phyloP scores from a whole-genome alignment of 2,329 filamentous ascomycete species.

The Colletotrichum brevisporum region DNA sequence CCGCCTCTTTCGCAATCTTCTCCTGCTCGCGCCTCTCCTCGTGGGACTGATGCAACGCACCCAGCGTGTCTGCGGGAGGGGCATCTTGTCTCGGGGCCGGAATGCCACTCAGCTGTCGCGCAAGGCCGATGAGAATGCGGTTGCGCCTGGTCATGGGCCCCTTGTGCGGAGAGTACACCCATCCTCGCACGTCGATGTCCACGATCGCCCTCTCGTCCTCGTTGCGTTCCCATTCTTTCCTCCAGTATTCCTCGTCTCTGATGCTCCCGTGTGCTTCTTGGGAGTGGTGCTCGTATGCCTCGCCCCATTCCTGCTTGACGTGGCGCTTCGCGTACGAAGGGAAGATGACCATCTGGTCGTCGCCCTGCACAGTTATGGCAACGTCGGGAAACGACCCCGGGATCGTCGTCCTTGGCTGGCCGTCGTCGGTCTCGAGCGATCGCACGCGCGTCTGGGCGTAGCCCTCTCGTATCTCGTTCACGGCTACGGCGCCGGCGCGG shows the following conservation, averaged over 20 bases:
- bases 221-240: constrained; percentile 81
- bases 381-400: constrained; percentile 88
- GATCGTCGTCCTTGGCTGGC: constrained; percentile 62
- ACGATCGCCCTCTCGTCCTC: constrained; percentile 89
- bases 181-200: constrained; percentile 94
- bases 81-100: constrained; percentile 71
- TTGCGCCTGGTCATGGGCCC: constrained; percentile 91
- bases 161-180: constrained; percentile 90
- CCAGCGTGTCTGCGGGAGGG: constrained; percentile 42
- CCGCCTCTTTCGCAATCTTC: constrained; percentile 80
- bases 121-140: constrained; percentile 86
- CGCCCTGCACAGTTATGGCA: constrained; percentile 82
- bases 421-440: constrained; percentile 51
- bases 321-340: constrained; percentile 91
- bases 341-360: constrained; percentile 95
- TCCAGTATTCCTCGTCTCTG: constrained; percentile 81
- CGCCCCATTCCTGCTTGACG: constrained; percentile 62
- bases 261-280: constrained; percentile 57
- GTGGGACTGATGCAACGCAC: constrained; percentile 54
- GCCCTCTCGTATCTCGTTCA: constrained; percentile 71
- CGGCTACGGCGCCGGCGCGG: constrained; percentile 68
- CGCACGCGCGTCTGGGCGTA: constrained; percentile 67
- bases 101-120: constrained; percentile 89
- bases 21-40: constrained; percentile 71
- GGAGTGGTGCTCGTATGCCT: constrained; percentile 49